Base-by-base conservation (phyloP, 106 monocot species). In the Cymbidium sinense region DNA sequence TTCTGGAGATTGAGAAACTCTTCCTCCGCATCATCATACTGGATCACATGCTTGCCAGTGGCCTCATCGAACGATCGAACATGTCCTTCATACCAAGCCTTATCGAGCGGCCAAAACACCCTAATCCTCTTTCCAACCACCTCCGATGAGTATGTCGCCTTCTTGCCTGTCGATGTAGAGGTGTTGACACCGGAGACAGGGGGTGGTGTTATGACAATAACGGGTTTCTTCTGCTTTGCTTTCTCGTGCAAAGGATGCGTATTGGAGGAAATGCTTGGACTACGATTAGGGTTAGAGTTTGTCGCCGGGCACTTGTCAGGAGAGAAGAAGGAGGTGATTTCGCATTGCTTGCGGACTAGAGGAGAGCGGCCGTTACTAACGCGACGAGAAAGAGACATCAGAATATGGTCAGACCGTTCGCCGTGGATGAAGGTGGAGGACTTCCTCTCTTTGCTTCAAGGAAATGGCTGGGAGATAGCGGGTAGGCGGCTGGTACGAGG, bases 271-370 rank as follows among this genome's bases (percentile, higher is more conserved):
- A 34, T 70, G 23, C 17, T 74, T 7, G 54, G 76, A 34, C 18
- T 34, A 23, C 21, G 29, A n/a, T 74, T 36, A 25, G 35, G 80
- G 35, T 62, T 50, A 30, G 73, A n/a, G 54, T 70, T 43, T 18
- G 71, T 65, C 34, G 2, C 51, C 29, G 90, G 61, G 75, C 7
- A 71, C 23, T 81, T 81, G 27, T 83, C 85, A 41, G 80, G 78
- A 64, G 89, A 75, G 84, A 96, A 96, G 89, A 96, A 96, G 77
- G 87, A 34, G 77, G 96, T 96, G 82, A 96, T 96, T 76, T 96
- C 91, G 84, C 93, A 84, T 81, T 96, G 93, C 75, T 90, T 88
- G 21, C 85, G 84, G 35, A 93, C 88, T n/a, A 91, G 84, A 29
- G 96, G 96, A 13, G 96, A 96, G 19, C 93, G 86, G 77, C 93